These are phyloP conservation scores for Blastocystis sp. DNA, from an alignment of 352 stramenopile species.

Conservation along the genomic window DNA sequence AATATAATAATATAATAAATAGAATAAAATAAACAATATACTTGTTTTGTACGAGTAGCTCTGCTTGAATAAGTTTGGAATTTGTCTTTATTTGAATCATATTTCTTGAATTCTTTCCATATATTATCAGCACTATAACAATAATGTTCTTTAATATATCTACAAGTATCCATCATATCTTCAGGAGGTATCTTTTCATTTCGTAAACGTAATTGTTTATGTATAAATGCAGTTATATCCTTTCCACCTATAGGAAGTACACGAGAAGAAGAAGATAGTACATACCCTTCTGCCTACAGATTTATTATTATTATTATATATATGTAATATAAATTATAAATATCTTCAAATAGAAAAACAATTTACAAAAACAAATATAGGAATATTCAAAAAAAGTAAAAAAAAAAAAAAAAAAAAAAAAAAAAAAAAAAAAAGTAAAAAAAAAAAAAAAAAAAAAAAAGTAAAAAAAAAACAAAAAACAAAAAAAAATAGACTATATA, in stretches of 20 bases:
- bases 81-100: conserved; percentile 69
- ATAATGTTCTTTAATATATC: conserved; percentile 73
- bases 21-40: no score
- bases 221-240: conserved; percentile 80
- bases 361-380: no score
- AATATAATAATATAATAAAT: no score
- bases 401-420: no score
- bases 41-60: conserved; percentile 36
- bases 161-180: conserved; percentile 59
- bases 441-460: no score
- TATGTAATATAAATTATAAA: no score
- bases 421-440: no score
- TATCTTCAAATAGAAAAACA: no score
- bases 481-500: no score
- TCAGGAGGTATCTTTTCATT: conserved; percentile 68
- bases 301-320: background rate
- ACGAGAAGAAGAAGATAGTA: conserved; percentile 78
- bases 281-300: conserved; percentile 61
- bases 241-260: conserved; percentile 72
- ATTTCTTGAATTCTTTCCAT: conserved; percentile 81
- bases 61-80: conserved; percentile 62
- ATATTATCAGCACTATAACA: conserved; percentile 78
- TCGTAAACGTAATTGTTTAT: conserved; percentile 65
- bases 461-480: no score
- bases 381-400: no score